Percentiles rank a stretch among this genome's conserved stretches.
phyloP scores from a whole-genome alignment of 345 rosid genomes.

The Eucalyptus decipiens region DNA sequence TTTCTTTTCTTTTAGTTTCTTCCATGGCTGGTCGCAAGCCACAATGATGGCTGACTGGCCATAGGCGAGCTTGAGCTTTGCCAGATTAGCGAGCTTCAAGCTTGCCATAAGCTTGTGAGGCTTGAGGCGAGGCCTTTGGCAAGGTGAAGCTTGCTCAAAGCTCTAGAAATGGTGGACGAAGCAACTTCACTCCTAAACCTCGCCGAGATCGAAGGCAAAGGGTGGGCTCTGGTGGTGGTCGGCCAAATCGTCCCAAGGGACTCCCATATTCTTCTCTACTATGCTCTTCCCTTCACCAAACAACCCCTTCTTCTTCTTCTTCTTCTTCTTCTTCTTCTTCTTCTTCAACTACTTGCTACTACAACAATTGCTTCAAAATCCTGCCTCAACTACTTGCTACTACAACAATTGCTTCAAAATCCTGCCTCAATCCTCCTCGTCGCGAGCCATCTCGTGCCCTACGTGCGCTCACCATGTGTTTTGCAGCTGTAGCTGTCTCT shows the following conservation, averaged over 20 bases:
- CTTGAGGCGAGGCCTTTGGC: background rate
- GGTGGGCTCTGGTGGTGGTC: constrained; percentile 50
- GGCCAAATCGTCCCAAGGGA: constrained; percentile 58
- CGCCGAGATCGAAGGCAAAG: constrained; percentile 49
- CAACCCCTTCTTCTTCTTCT: background rate
- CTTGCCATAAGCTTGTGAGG: background rate
- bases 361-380: constrained; percentile 5
- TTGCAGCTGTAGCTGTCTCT: constrained; percentile 34
- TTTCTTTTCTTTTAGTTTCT: too few relatives aligned
- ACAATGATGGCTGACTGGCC: too few relatives aligned
- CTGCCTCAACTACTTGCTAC: constrained; percentile 16
- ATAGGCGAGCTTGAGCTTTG: too few relatives aligned
- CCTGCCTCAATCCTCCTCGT: background rate
- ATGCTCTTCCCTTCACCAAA: constrained; percentile 32
- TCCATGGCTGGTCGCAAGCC: accelerated
- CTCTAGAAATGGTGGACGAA: background rate
- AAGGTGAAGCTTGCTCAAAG: background rate
- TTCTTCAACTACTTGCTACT: constrained; percentile 16
- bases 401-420: constrained; percentile 49
- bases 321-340: too few relatives aligned
- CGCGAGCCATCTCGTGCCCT: constrained; percentile 18
- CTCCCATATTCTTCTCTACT: constrained; percentile 69
- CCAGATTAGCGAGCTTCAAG: background rate
- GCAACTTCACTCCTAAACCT: background rate
- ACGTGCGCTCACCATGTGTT: constrained; percentile 32